Evolutionary conservation across 1,139 yeast species (phyloP).

Genomic region (Debaryomyces nepalensis): DNA sequence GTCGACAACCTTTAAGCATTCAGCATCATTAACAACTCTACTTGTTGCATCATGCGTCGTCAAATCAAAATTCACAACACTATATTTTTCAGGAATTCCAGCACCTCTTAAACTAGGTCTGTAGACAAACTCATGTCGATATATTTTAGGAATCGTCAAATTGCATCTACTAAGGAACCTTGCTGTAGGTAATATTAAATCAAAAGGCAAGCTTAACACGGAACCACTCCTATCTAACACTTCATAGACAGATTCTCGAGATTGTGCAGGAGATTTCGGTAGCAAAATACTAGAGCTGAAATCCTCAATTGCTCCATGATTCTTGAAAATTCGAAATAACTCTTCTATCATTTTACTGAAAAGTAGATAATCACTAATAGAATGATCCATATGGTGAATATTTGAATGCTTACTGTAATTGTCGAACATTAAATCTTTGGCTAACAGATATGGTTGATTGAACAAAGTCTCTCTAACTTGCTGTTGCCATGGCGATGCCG

Average conservation of each 20-base stretch:
- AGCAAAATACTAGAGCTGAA: constrained; percentile 58
- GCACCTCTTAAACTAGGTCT: constrained; percentile 59
- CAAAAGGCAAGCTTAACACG: constrained; percentile 86
- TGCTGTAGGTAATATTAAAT: constrained; percentile 87
- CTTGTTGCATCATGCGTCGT: constrained; percentile 55
- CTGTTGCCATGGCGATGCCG: constrained; percentile 92
- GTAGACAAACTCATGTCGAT: constrained; percentile 79
- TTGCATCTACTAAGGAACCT: constrained; percentile 70
- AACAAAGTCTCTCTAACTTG: constrained; percentile 88
- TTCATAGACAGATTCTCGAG: constrained; percentile 69
- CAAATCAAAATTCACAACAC: constrained; percentile 87
- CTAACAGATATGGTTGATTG: constrained; percentile 79
- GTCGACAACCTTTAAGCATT: constrained; percentile 78
- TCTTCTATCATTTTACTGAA: constrained; percentile 58
- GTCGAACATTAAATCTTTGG: constrained; percentile 82
- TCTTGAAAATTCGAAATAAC: constrained; percentile 62
- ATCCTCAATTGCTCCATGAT: constrained; percentile 87
- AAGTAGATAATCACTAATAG: constrained; percentile 45
- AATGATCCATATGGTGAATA: constrained; percentile 26
- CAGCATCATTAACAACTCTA: constrained; percentile 72
- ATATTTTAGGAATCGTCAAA: constrained; percentile 64
- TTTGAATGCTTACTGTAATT: constrained; percentile 34
- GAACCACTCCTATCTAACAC: constrained; percentile 85
- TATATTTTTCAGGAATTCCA: constrained; percentile 76
- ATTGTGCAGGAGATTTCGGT: constrained; percentile 79